Base-by-base conservation (phyloP, 345 rosid species). In the Mallotus nudiflorus region DNA sequence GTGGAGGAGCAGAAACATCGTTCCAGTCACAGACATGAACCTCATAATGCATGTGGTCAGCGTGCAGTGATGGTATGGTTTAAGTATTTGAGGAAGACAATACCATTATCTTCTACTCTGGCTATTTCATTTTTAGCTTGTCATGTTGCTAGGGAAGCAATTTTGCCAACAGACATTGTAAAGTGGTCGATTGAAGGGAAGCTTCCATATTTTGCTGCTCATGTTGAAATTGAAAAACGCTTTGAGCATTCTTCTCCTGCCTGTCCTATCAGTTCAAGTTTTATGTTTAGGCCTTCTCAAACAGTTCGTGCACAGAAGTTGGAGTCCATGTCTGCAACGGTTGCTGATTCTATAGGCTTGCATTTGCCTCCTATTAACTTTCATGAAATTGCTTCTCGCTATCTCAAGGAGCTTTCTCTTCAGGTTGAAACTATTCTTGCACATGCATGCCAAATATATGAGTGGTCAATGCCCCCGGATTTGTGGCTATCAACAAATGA, bases 381-480 rank as follows among this genome's bases (percentile, higher is more conserved):
- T 69, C 80, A 86, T 52, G 89, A 64, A 15, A 84, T 93, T 28
- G 91, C 87, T 51, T 74, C 82, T 3, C 76, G 80, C 46, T 91
- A 85, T 87, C 86, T 94, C 10, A 73, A 74, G 62, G 74, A 76
- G 54, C 62, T 91, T 63, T 75, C 85, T 74, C 84, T 89, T 80
- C 89, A 88, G 0, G 73, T 60, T 15, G 88, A 80, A 44, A 84
- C 78, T 73, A 79, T 89, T 81, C 76, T 91, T 62, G 78, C 82
- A 33, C 78, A 76, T 59, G 91, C 91, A 31, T 75, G 87, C 77
- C 81, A 70, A 9, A 75, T 91, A 66, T 73, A 80, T 28, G 86
- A 78, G 68, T 88, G 96, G 97, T 82, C 88, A 12, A 76, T 86
- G 92, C 97, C 91, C 42, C 86, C 96, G 7, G 92, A 89, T 44